phyloP scores from a whole-genome alignment of 2,329 filamentous ascomycete species.

The Macrophomina tecta region DNA sequence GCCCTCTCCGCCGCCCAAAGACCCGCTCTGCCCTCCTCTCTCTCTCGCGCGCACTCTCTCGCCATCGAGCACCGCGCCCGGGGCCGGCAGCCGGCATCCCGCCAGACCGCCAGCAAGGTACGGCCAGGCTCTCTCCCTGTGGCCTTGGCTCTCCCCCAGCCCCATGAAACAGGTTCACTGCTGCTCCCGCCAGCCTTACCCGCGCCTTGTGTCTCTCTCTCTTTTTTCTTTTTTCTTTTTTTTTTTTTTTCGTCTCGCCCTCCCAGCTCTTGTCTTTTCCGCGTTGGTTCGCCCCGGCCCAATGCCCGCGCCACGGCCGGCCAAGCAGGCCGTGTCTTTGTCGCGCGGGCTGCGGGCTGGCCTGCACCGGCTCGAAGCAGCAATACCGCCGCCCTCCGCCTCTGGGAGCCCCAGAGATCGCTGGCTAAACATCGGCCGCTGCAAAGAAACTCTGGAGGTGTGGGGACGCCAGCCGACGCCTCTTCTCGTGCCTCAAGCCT shows the following conservation, averaged over 20 bases:
- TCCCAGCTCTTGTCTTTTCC: too few relatives aligned
- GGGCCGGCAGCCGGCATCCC: not conserved
- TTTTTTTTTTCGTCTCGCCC: too few relatives aligned
- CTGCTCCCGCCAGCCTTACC: conserved; percentile 4
- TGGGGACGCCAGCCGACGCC: not conserved
- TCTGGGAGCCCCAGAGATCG: conserved; percentile 16
- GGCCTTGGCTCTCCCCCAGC: not conserved
- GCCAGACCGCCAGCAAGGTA: not conserved
- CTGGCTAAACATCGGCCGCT: conserved; percentile 9
- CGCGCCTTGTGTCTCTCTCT: not conserved
- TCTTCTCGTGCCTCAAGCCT: conserved; percentile 11
- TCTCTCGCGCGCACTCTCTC: not conserved
- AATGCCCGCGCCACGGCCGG: conserved; percentile 1
- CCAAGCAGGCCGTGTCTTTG: not conserved
- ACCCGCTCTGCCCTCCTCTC: too few relatives aligned
- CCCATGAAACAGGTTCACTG: conserved; percentile 5
- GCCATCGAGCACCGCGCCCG: not conserved
- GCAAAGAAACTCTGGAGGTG: not conserved
- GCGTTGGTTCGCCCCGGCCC: too few relatives aligned
- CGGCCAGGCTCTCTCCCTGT: not conserved
- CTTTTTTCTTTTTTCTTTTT: too few relatives aligned
- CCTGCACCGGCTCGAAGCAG: conserved; percentile 3
- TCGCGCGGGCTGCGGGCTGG: conserved; percentile 8
- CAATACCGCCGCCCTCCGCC: conserved; percentile 12
- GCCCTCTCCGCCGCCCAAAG: too few relatives aligned